Percentiles rank a stretch among this genome's conserved stretches.
These are phyloP conservation scores for Russula vinacea DNA, from an alignment of 768 basidiomycete species.

Conservation along the genomic window DNA sequence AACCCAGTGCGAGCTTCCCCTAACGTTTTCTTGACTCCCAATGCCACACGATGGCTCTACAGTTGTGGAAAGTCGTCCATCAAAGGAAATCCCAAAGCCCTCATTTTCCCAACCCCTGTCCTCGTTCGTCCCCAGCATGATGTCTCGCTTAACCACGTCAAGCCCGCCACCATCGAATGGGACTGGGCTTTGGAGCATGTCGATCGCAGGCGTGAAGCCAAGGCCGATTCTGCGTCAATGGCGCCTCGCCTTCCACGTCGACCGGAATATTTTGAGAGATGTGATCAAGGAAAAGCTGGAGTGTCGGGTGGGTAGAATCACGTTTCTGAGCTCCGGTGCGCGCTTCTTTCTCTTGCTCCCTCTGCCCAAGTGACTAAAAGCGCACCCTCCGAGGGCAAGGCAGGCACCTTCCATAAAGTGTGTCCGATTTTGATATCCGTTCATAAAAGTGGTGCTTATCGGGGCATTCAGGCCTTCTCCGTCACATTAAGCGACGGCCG, in stretches of 20 bases:
- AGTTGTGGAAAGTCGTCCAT: conserved; percentile 8
- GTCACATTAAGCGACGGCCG: conserved; percentile 59
- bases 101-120: not conserved
- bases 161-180: conserved; percentile 49
- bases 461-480: conserved; percentile 60
- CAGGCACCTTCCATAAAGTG: conserved; percentile 85
- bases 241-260: conserved; percentile 65
- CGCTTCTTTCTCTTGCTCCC: conserved; percentile 27
- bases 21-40: not conserved
- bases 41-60: conserved; percentile 27
- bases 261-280: conserved; percentile 69
- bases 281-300: conserved; percentile 70
- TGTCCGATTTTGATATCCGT: conserved; percentile 30
- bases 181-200: conserved; percentile 68
- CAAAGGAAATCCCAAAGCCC: conserved; percentile 16
- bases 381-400: conserved; percentile 11
- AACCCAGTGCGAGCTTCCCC: not conserved
- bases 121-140: conserved; percentile 6
- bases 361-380: conserved; percentile 18
- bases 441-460: conserved; percentile 14
- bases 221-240: conserved; percentile 62
- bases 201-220: conserved; percentile 63
- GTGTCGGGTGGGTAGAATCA: conserved; percentile 63
- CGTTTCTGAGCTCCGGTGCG: conserved; percentile 72
- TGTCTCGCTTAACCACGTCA: conserved; percentile 2